A percentile compares a stretch with the other conserved stretches of the same genome.
Evolutionary conservation across 2,329 filamentous ascomycete species (phyloP).

Genomic region (Penicillium sp.): DNA sequence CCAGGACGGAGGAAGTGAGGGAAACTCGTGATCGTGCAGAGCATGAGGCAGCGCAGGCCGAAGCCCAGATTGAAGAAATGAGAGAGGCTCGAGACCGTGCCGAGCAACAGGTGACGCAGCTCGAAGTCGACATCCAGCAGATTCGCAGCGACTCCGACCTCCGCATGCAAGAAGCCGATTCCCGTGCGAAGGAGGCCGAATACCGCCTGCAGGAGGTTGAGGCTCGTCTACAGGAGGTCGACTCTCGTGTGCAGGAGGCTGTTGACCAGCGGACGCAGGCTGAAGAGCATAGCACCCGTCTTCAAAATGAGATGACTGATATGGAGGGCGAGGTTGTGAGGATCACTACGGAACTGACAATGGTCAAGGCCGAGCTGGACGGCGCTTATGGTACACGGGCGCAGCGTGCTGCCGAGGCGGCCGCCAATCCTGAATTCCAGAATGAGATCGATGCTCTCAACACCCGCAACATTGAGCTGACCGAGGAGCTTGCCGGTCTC

Average conservation of each 20-base stretch:
- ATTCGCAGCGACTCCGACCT: conserved; percentile 38
- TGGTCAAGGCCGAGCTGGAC: conserved; percentile 87
- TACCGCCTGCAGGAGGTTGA: not conserved
- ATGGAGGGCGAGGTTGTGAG: conserved; percentile 68
- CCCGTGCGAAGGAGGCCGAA: not conserved
- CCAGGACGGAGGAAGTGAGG: conserved; percentile 26
- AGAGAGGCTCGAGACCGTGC: conserved; percentile 32
- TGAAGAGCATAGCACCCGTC: conserved; percentile 43
- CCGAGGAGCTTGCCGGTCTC: conserved; percentile 52
- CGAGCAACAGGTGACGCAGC: conserved; percentile 31
- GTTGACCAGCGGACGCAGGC: conserved; percentile 31
- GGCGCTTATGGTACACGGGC: conserved; percentile 85
- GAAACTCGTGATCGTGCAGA: conserved; percentile 29
- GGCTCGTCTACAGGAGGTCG: not conserved
- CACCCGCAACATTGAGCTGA: conserved; percentile 51
- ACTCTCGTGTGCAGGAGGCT: conserved; percentile 8
- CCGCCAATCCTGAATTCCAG: conserved; percentile 61
- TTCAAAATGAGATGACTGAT: conserved; percentile 55
- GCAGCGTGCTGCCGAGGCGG: conserved; percentile 69
- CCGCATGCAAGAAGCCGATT: conserved; percentile 17
- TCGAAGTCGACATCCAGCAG: conserved; percentile 38
- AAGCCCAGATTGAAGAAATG: conserved; percentile 5
- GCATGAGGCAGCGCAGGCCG: conserved; percentile 10
- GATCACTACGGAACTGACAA: conserved; percentile 79
- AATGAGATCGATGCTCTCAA: conserved; percentile 63